Conservation (phyloP, 148 eudicot genomes). For the Dysphania ambrosioides region DNA sequence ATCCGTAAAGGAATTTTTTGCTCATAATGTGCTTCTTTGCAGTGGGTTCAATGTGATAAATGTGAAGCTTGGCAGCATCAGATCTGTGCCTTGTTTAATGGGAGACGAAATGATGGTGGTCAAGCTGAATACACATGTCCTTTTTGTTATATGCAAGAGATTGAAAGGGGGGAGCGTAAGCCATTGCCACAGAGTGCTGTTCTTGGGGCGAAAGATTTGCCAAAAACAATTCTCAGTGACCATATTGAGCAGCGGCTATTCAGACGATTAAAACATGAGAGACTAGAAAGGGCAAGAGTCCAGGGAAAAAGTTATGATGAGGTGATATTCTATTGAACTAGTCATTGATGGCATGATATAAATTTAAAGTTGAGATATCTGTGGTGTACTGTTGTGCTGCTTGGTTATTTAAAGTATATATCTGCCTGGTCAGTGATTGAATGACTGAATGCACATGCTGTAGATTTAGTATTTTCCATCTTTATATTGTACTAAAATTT, state of each 20-base stretch:
- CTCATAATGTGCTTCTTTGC: slow-evolving; percentile 35
- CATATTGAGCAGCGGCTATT: slow-evolving; percentile 80
- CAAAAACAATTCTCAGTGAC: slow-evolving; percentile 87
- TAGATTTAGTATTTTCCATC: too few relatives aligned
- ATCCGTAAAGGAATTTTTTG: background rate
- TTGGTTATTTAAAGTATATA: too few relatives aligned
- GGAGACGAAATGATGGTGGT: slow-evolving; percentile 94
- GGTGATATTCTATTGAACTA: slow-evolving; percentile 41
- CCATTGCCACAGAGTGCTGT: slow-evolving; percentile 95
- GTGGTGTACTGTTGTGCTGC: too few relatives aligned
- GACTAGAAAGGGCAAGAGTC: slow-evolving; percentile 70
- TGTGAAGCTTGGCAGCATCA: slow-evolving; percentile 99
- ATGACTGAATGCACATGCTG: too few relatives aligned
- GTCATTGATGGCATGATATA: background rate
- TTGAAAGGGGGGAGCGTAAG: slow-evolving; percentile 74
- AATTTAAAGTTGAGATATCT: too few relatives aligned
- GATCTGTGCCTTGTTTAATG: slow-evolving; percentile 94
- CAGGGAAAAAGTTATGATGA: slow-evolving; percentile 80
- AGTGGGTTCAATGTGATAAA: slow-evolving; percentile 99
- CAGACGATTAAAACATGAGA: slow-evolving; percentile 61
- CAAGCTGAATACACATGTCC: slow-evolving; percentile 99
- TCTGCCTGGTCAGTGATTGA: too few relatives aligned
- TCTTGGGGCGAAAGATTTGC: slow-evolving; percentile 98
- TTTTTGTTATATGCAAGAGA: slow-evolving; percentile 77
- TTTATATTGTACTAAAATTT: too few relatives aligned